Evolutionary conservation across 2,329 filamentous ascomycete species (phyloP).

Genomic region (Trichoderma simmonsii): DNA sequence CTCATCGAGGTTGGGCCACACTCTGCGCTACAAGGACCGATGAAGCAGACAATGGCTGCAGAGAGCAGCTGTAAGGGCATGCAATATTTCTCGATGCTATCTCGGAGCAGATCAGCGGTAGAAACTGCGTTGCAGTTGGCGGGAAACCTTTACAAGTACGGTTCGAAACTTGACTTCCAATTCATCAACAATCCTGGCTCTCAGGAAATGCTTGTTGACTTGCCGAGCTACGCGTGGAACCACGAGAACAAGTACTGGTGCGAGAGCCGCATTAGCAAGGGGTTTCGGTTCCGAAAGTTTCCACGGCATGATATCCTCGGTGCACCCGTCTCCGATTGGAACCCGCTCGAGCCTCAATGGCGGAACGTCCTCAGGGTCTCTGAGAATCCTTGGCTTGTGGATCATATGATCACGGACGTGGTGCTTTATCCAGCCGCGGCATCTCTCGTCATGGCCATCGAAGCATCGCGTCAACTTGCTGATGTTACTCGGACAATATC

Average conservation of each 20-base stretch:
- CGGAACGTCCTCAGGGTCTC: neutral
- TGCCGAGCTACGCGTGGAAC: neutral
- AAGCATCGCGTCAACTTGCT: neutral
- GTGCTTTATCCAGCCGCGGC: neutral
- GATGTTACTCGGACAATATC: neutral
- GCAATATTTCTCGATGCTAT: neutral
- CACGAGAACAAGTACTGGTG: neutral
- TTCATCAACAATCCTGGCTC: neutral
- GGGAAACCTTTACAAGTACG: neutral
- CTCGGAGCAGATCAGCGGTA: neutral
- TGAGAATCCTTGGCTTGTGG: neutral
- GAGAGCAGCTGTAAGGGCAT: neutral
- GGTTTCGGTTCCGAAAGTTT: neutral
- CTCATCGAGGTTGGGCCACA: neutral
- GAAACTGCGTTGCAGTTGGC: neutral
- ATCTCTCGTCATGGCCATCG: neutral
- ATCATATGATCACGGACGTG: neutral
- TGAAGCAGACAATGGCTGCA: neutral
- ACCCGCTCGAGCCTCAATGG: neutral
- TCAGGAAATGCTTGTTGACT: neutral
- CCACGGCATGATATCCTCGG: neutral
- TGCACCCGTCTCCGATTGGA: neutral
- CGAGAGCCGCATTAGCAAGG: neutral
- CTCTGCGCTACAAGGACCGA: neutral
- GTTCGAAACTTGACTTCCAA: neutral